Percentiles rank a stretch among this genome's conserved stretches.
These are phyloP conservation scores for Haberlea rhodopensis DNA, from an alignment of 257 asterid genomes.

Conservation along the genomic window DNA sequence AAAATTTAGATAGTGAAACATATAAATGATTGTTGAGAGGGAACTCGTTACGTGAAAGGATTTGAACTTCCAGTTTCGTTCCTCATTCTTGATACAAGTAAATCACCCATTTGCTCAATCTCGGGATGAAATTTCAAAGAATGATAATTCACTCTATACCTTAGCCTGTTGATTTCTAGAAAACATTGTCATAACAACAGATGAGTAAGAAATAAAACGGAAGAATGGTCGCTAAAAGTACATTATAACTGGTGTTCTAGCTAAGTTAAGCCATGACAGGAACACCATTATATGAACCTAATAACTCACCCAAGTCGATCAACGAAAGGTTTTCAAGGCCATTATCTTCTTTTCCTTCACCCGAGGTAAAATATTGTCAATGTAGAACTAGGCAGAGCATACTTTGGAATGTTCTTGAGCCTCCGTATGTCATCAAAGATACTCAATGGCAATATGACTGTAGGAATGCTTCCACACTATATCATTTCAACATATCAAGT, in stretches of 20 bases:
- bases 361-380: slow-evolving; percentile 93
- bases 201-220: slow-evolving; percentile 23
- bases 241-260: not conserved
- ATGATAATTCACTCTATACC: slow-evolving; percentile 98
- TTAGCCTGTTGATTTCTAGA: slow-evolving; percentile 86
- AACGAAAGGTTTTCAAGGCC: slow-evolving; percentile 95
- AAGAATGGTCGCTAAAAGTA: slow-evolving; percentile 11
- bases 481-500: too few relatives aligned
- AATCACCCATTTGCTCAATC: slow-evolving; percentile 91
- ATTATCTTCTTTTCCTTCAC: slow-evolving; percentile 92
- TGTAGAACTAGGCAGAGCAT: slow-evolving; percentile 93
- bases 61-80: slow-evolving; percentile 78
- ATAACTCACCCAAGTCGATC: slow-evolving; percentile 94
- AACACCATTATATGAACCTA: slow-evolving; percentile 17
- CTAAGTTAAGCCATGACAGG: slow-evolving; percentile 8
- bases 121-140: slow-evolving; percentile 94
- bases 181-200: slow-evolving; percentile 97
- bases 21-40: too few relatives aligned
- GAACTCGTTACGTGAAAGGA: too few relatives aligned
- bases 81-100: slow-evolving; percentile 93
- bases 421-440: slow-evolving; percentile 62
- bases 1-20: too few relatives aligned
- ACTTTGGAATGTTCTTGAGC: slow-evolving; percentile 94
- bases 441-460: slow-evolving; percentile 30
- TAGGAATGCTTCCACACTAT: not conserved